phyloP scores from a whole-genome alignment of 805 yeast species.

The Ogataea paradorogensis region DNA sequence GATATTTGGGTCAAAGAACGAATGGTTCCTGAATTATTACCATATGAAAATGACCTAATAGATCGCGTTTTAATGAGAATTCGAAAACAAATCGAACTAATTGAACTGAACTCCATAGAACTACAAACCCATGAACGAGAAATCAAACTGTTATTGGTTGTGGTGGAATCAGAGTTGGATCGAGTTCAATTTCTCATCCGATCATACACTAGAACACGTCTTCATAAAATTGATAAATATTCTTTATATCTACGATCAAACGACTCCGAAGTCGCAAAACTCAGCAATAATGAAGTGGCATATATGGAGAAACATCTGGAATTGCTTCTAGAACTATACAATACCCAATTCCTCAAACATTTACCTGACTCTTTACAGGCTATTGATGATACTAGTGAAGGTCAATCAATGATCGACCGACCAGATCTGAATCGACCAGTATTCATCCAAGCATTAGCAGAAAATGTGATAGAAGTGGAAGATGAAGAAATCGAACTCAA shows the following conservation, averaged over 20 bases:
- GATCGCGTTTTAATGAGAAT: constrained; percentile 56
- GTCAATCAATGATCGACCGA: constrained; percentile 68
- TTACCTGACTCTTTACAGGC: constrained; percentile 69
- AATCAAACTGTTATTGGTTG: constrained; percentile 73
- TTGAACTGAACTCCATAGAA: constrained; percentile 77
- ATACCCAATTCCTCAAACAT: constrained; percentile 58
- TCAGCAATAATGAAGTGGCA: constrained; percentile 58
- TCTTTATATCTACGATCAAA: constrained; percentile 55
- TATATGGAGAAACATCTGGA: constrained; percentile 71
- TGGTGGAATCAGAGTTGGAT: constrained; percentile 90
- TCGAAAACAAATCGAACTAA: constrained; percentile 67
- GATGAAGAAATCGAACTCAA: constrained; percentile 57
- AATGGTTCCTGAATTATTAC: constrained; percentile 81
- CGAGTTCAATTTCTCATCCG: constrained; percentile 79
- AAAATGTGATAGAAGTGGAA: constrained; percentile 40
- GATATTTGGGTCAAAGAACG: constrained; percentile 82
- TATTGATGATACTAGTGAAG: constrained; percentile 71
- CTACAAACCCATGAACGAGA: constrained; percentile 61
- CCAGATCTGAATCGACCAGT: constrained; percentile 81
- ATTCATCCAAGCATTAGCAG: constrained; percentile 55
- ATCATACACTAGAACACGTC: constrained; percentile 73
- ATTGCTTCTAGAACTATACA: constrained; percentile 62
- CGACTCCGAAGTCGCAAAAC: constrained; percentile 35
- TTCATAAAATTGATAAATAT: constrained; percentile 70
- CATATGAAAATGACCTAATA: constrained; percentile 62